A percentile compares a stretch with the other conserved stretches of the same genome.
Conservation (phyloP, 352 stramenopile species). For the Phytophthora vignae region DNA sequence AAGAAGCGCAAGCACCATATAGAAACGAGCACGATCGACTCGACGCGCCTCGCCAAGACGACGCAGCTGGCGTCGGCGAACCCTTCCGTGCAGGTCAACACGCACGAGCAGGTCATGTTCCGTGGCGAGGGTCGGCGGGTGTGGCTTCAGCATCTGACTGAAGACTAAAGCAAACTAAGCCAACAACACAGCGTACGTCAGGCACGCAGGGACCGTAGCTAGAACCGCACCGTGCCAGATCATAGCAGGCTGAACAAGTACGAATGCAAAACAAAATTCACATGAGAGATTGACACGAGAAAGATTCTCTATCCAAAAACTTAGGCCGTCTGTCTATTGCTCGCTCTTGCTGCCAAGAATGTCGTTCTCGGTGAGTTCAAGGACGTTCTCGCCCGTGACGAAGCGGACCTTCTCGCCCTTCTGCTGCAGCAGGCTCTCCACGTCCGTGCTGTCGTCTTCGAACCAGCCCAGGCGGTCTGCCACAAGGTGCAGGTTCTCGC, state of each 20-base stretch:
- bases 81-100: slow-evolving; percentile 89
- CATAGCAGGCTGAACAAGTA: slow-evolving; percentile 24
- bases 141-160: slow-evolving; percentile 80
- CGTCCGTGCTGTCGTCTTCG: slow-evolving; percentile 90
- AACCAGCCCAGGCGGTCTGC: slow-evolving; percentile 95
- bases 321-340: slow-evolving; percentile 19
- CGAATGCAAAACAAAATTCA: background rate
- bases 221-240: slow-evolving; percentile 16
- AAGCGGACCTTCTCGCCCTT: slow-evolving; percentile 82
- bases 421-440: slow-evolving; percentile 84
- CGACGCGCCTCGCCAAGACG: slow-evolving; percentile 79
- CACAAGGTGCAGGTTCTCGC: slow-evolving; percentile 98
- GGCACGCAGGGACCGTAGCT: slow-evolving; percentile 5
- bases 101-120: slow-evolving; percentile 88
- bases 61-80: slow-evolving; percentile 86
- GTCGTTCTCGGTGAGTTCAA: slow-evolving; percentile 85
- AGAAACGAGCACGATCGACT: slow-evolving; percentile 82
- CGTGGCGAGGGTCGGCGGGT: slow-evolving; percentile 71
- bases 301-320: background rate
- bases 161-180: slow-evolving; percentile 33
- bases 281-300: background rate
- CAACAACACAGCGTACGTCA: slow-evolving; percentile 11
- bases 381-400: slow-evolving; percentile 79
- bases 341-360: slow-evolving; percentile 57
- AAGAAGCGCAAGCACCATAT: slow-evolving; percentile 90